Conservation (phyloP, 176 grass and related monocot genomes). For the Phragmites australis region DNA sequence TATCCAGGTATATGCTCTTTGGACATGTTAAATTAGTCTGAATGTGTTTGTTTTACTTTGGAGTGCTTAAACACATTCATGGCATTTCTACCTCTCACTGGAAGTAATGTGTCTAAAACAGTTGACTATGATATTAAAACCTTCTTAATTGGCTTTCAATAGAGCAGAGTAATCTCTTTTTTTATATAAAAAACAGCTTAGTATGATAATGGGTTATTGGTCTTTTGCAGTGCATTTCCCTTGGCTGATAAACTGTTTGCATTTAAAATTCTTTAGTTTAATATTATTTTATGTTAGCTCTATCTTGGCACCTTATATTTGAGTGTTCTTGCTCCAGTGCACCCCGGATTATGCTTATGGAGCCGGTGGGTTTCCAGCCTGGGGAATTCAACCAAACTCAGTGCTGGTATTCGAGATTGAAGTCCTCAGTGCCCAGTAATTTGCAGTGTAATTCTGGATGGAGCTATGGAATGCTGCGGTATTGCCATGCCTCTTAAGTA, state of each 20-base stretch:
- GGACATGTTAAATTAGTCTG: not conserved
- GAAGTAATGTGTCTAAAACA: not conserved
- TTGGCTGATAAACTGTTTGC: not conserved
- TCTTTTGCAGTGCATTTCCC: not conserved
- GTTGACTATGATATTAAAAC: not conserved
- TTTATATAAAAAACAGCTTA: no score
- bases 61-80: not conserved
- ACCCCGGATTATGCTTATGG: constrained; percentile 94
- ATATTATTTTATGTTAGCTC: not conserved
- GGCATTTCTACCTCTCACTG: not conserved
- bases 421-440: constrained; percentile 65
- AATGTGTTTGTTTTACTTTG: not conserved
- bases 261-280: not conserved
- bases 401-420: constrained; percentile 84
- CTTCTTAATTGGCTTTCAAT: no score
- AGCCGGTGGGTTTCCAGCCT: constrained; percentile 58
- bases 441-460: constrained; percentile 8
- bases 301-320: constrained; percentile 3
- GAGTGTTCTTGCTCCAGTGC: constrained; percentile 59
- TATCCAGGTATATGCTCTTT: constrained; percentile 64
- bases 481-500: not conserved
- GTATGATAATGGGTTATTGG: not conserved
- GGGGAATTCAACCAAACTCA: constrained; percentile 87
- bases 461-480: not conserved
- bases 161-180: no score